Percentiles rank a stretch among this genome's conserved stretches.
Conservation (phyloP, 2,329 filamentous ascomycete species). For the Mycogone perniciosa region DNA sequence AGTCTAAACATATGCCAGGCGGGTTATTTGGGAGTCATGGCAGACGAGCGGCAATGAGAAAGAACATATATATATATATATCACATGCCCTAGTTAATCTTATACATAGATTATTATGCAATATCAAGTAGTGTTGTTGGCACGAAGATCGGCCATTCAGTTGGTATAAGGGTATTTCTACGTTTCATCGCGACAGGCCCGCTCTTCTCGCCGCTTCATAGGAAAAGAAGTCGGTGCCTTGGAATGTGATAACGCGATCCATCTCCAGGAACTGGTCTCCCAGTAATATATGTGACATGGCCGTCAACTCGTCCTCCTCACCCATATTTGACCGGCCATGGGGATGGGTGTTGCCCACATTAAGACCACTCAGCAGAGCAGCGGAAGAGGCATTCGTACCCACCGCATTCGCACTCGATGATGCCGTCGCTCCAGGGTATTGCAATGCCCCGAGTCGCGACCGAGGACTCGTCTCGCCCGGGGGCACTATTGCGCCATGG, state of each 20-base stretch:
- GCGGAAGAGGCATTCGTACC: not conserved
- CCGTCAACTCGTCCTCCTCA: conserved; percentile 6
- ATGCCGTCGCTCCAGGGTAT: not conserved
- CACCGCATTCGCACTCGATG: not conserved
- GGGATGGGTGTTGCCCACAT: not conserved
- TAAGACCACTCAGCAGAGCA: not conserved
- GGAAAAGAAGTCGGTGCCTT: conserved; percentile 3
- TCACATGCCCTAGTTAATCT: no score
- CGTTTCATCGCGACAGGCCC: not conserved
- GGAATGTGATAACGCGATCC: conserved; percentile 6
- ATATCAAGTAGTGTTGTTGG: not conserved
- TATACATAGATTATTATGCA: not conserved
- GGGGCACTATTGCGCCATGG: not conserved
- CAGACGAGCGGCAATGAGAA: no score
- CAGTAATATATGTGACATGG: conserved; percentile 6
- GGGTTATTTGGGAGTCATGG: no score
- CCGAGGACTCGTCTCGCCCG: not conserved
- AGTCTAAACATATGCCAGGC: not conserved
- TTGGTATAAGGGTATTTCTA: no score
- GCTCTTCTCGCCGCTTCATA: conserved; percentile 1
- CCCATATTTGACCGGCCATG: not conserved
- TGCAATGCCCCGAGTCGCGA: not conserved
- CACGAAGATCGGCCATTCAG: no score
- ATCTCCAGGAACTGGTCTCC: conserved; percentile 7
- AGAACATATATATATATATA: no score